phyloP scores from a whole-genome alignment of 139 green algal species.

The Nannochloris sp. region DNA sequence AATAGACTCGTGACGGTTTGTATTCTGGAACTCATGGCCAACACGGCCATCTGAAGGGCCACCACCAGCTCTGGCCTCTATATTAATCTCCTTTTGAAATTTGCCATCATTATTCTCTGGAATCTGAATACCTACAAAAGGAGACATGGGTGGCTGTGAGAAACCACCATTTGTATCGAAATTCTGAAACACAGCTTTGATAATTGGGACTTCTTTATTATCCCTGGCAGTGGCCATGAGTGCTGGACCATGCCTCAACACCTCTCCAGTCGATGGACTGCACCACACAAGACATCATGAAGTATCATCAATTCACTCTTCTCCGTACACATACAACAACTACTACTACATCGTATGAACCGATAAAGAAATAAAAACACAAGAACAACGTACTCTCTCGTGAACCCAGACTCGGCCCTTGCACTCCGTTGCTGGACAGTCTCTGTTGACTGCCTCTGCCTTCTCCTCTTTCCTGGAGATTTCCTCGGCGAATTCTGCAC shows the following conservation, averaged over 20 bases:
- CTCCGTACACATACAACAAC: too few relatives aligned
- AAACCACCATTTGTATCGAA: background rate
- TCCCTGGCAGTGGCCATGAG: constrained; percentile 4
- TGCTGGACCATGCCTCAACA: constrained; percentile 10
- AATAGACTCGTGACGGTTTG: constrained; percentile 7
- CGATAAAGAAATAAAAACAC: too few relatives aligned
- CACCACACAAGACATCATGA: background rate
- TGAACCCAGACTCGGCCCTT: constrained; percentile 6
- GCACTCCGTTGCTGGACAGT: constrained; percentile 3
- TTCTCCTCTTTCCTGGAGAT: background rate
- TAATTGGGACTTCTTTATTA: constrained; percentile 9
- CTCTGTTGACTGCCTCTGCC: constrained; percentile 3
- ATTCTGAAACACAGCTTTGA: constrained; percentile 9
- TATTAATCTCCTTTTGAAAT: background rate
- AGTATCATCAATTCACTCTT: too few relatives aligned
- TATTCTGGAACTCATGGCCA: background rate
- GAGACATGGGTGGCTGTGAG: background rate
- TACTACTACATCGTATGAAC: too few relatives aligned
- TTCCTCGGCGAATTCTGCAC: background rate
- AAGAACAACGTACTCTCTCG: constrained; percentile 6
- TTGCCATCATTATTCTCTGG: background rate
- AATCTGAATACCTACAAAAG: constrained; percentile 1
- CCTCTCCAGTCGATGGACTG: constrained; percentile 10
- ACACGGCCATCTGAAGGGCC: background rate
- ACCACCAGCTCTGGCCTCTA: background rate